Evolutionary conservation across 441 rosid genomes (phyloP).

Genomic region (Corymbia calophylla): DNA sequence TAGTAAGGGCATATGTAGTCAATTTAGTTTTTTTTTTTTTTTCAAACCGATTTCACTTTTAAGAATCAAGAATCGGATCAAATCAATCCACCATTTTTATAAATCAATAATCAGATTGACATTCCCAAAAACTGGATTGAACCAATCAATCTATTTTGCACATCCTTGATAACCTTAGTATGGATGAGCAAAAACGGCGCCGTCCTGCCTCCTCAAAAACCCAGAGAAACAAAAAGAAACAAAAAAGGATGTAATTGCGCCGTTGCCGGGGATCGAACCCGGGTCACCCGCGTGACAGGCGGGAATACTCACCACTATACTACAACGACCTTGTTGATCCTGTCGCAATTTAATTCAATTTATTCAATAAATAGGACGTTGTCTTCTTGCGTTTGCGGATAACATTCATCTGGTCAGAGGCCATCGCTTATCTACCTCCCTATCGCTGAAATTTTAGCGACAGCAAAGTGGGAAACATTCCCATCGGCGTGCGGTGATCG

Average conservation of each 20-base stretch:
- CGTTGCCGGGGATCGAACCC: constrained; percentile 12
- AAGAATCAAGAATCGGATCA: too few relatives aligned
- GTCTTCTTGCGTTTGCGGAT: background rate
- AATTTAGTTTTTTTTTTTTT: too few relatives aligned
- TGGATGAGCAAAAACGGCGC: background rate
- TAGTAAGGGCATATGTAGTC: too few relatives aligned
- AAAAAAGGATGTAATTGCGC: rapidly evolving
- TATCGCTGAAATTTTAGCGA: background rate
- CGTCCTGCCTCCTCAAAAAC: rapidly evolving
- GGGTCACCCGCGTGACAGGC: constrained; percentile 12
- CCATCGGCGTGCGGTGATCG: background rate
- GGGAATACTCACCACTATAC: constrained; percentile 7
- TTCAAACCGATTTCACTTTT: too few relatives aligned
- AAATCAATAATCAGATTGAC: too few relatives aligned
- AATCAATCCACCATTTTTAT: too few relatives aligned
- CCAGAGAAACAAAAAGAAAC: rapidly evolving
- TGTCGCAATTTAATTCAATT: rapidly evolving
- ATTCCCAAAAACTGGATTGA: too few relatives aligned
- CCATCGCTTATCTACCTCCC: constrained; percentile 1
- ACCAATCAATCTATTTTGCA: too few relatives aligned
- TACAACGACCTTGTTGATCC: background rate
- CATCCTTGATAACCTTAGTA: too few relatives aligned
- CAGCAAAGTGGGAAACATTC: background rate
- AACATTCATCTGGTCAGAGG: constrained; percentile 1
- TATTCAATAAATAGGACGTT: too few relatives aligned